A percentile compares a stretch with the other conserved stretches of the same genome.
Conservation (phyloP, 2,329 filamentous ascomycete species). For the Blumeria hordei region DNA sequence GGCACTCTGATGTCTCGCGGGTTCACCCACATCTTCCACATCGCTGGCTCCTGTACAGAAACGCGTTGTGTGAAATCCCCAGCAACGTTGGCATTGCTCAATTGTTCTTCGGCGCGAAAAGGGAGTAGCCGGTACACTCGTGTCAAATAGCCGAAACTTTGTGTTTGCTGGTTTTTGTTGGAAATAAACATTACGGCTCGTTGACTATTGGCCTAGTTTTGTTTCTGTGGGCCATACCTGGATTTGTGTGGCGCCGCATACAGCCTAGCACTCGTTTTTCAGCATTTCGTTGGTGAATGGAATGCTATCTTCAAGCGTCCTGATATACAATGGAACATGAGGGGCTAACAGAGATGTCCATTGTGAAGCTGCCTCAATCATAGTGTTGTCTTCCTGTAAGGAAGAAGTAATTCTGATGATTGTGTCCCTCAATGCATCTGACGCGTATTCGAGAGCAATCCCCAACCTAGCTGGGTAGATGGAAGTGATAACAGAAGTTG, state of each 20-base stretch:
- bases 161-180: neutral
- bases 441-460: neutral
- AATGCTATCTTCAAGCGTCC: neutral
- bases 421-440: neutral
- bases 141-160: neutral
- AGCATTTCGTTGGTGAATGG: neutral
- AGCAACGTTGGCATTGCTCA: neutral
- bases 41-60: neutral
- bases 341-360: neutral
- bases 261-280: neutral
- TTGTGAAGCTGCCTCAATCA: neutral
- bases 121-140: neutral
- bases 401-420: neutral
- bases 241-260: neutral
- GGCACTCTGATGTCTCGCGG: neutral
- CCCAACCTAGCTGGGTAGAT: neutral
- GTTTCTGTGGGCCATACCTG: neutral
- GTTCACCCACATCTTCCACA: neutral
- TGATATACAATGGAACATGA: neutral
- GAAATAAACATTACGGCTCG: neutral
- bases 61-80: neutral
- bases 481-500: neutral
- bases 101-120: neutral
- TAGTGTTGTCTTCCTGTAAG: neutral
- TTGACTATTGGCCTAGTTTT: neutral